Conservation (phyloP, 768 basidiomycete genomes). For the Phlebiopsis gigantea region DNA sequence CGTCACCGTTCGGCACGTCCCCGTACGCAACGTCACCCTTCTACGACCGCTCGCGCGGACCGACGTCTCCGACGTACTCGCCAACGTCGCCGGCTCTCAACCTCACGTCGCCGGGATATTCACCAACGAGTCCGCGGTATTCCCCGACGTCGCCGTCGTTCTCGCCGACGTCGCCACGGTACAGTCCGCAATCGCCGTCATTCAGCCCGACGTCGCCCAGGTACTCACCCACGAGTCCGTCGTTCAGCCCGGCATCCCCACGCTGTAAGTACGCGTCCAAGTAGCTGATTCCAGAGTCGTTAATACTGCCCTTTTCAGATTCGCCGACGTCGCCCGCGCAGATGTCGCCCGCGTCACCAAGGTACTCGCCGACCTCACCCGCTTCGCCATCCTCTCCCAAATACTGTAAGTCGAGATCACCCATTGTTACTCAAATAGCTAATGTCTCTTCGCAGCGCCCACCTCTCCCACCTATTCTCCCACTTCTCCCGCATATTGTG, state of each 20-base stretch:
- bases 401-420: slow-evolving; percentile 61
- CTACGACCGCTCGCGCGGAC: slow-evolving; percentile 58
- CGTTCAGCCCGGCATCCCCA: slow-evolving; percentile 92
- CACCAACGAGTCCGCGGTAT: slow-evolving; percentile 72
- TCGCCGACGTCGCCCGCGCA: slow-evolving; percentile 81
- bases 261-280: slow-evolving; percentile 52
- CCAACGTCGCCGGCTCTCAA: slow-evolving; percentile 84
- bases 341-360: slow-evolving; percentile 86
- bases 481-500: slow-evolving; percentile 72
- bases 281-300: background rate
- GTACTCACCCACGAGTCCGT: slow-evolving; percentile 86
- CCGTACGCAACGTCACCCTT: slow-evolving; percentile 85
- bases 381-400: slow-evolving; percentile 88
- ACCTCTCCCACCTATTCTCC: slow-evolving; percentile 87
- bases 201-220: slow-evolving; percentile 90
- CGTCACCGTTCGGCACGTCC: slow-evolving; percentile 77
- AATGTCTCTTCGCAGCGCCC: slow-evolving; percentile 46
- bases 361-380: slow-evolving; percentile 94
- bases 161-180: slow-evolving; percentile 84
- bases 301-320: slow-evolving; percentile 38
- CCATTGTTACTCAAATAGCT: slow-evolving; percentile 11
- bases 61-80: slow-evolving; percentile 82
- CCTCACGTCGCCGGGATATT: slow-evolving; percentile 70
- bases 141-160: slow-evolving; percentile 88
- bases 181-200: slow-evolving; percentile 85